Evolutionary conservation across 495 filamentous ascomycete genomes (phyloP).

Genomic region (Apodospora peruviana): DNA sequence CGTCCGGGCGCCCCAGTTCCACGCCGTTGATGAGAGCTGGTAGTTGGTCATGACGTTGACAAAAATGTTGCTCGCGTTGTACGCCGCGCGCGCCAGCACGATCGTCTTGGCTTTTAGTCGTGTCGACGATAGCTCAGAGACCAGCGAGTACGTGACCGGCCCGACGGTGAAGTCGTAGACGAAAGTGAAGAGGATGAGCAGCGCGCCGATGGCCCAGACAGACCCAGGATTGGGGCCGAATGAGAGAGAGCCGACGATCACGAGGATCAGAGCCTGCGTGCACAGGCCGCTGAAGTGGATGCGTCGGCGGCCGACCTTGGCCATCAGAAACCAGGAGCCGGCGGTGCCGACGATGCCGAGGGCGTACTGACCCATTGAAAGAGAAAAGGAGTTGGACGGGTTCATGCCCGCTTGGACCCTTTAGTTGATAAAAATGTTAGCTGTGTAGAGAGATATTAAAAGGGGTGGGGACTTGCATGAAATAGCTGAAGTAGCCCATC

Average conservation of each 20-base stretch:
- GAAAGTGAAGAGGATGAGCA: slow-evolving; percentile 48
- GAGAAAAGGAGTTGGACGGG: slow-evolving; percentile 46
- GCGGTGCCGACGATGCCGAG: slow-evolving; percentile 47
- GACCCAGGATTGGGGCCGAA: slow-evolving; percentile 17
- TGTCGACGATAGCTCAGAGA: slow-evolving; percentile 49
- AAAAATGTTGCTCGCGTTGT: slow-evolving; percentile 44
- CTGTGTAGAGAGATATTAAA: too few relatives aligned
- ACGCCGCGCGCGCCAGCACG: slow-evolving; percentile 46
- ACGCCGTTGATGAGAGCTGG: slow-evolving; percentile 43
- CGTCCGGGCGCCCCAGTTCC: slow-evolving; percentile 43
- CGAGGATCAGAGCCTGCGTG: slow-evolving; percentile 28
- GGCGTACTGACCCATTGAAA: slow-evolving; percentile 33
- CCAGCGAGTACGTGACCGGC: slow-evolving; percentile 50
- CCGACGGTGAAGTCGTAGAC: slow-evolving; percentile 53
- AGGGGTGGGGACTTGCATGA: too few relatives aligned
- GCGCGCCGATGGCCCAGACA: slow-evolving; percentile 36
- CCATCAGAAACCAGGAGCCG: slow-evolving; percentile 49
- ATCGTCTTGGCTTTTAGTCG: slow-evolving; percentile 51
- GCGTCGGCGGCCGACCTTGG: slow-evolving; percentile 40
- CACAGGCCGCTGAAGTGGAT: slow-evolving; percentile 44
- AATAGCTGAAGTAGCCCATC: slow-evolving; percentile 66
- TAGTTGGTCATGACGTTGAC: slow-evolving; percentile 45
- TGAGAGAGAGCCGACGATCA: slow-evolving; percentile 32
- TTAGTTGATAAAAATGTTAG: too few relatives aligned
- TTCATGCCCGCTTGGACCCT: slow-evolving; percentile 59